Evolutionary conservation across 1,284 basidiomycete species (phyloP).

Genomic region (Coniophora puteana): DNA sequence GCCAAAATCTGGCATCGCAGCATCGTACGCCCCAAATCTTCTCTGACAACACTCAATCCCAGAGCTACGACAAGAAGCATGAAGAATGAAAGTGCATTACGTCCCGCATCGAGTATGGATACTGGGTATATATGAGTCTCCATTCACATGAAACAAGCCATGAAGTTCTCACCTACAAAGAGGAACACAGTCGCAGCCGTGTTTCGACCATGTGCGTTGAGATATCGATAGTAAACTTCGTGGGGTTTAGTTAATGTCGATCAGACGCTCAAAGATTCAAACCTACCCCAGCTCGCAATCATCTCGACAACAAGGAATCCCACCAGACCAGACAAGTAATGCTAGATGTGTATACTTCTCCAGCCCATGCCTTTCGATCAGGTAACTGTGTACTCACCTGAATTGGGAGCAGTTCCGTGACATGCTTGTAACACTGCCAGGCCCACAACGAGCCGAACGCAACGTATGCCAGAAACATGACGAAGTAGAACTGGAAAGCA

Average conservation of each 20-base stretch:
- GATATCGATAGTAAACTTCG: slow-evolving; percentile 80
- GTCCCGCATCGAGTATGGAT: slow-evolving; percentile 87
- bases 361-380: slow-evolving; percentile 1
- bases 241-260: slow-evolving; percentile 1
- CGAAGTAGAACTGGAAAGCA: slow-evolving; percentile 76
- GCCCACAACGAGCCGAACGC: slow-evolving; percentile 75
- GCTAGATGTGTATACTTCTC: slow-evolving; percentile 41
- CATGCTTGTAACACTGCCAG: slow-evolving; percentile 80
- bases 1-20: slow-evolving; percentile 74
- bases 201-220: slow-evolving; percentile 84
- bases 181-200: slow-evolving; percentile 78
- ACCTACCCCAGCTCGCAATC: slow-evolving; percentile 80
- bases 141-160: background rate
- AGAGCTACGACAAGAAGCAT: slow-evolving; percentile 89
- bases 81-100: slow-evolving; percentile 95
- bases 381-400: slow-evolving; percentile 54
- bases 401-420: slow-evolving; percentile 81
- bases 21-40: slow-evolving; percentile 79
- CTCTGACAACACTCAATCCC: slow-evolving; percentile 81
- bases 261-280: background rate
- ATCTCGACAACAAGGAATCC: slow-evolving; percentile 92
- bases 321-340: slow-evolving; percentile 92
- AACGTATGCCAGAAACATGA: slow-evolving; percentile 77
- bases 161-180: slow-evolving; percentile 64
- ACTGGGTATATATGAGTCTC: slow-evolving; percentile 42